These are phyloP conservation scores for Sambucus nigra DNA, from an alignment of 129 eudicot species.

Conservation along the genomic window DNA sequence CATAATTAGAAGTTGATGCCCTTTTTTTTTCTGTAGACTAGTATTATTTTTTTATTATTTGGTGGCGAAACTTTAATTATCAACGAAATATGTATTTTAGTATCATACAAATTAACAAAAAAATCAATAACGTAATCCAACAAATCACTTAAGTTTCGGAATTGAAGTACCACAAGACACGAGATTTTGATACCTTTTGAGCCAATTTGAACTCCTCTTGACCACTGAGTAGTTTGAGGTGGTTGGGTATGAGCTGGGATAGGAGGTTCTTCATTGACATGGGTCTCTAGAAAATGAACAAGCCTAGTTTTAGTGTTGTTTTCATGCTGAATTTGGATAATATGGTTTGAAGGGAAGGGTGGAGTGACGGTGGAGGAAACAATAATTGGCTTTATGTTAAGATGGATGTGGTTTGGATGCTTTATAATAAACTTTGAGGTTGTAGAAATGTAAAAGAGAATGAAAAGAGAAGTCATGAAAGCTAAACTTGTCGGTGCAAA, in stretches of 20 bases:
- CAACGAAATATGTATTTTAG: neutral
- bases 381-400: slow-evolving; percentile 9
- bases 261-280: neutral
- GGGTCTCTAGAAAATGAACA: neutral
- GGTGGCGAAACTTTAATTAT: too few relatives aligned
- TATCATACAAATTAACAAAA: neutral
- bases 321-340: neutral
- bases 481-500: slow-evolving; percentile 37
- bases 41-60: too few relatives aligned
- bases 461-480: slow-evolving; percentile 28
- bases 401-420: slow-evolving; percentile 22
- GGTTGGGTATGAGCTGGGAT: too few relatives aligned
- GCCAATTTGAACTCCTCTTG: neutral
- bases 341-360: neutral
- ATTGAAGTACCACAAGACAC: neutral
- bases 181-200: slow-evolving; percentile 5
- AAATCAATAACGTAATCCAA: neutral
- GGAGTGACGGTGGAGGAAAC: neutral
- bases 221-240: neutral
- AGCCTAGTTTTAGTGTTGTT: neutral
- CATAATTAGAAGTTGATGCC: too few relatives aligned
- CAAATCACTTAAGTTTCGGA: neutral
- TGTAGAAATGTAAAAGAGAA: slow-evolving; percentile 36
- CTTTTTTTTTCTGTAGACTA: too few relatives aligned
- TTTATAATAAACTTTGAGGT: slow-evolving; percentile 29